Conservation (phyloP, 805 yeast genomes). For the Myxozyma geophila region DNA sequence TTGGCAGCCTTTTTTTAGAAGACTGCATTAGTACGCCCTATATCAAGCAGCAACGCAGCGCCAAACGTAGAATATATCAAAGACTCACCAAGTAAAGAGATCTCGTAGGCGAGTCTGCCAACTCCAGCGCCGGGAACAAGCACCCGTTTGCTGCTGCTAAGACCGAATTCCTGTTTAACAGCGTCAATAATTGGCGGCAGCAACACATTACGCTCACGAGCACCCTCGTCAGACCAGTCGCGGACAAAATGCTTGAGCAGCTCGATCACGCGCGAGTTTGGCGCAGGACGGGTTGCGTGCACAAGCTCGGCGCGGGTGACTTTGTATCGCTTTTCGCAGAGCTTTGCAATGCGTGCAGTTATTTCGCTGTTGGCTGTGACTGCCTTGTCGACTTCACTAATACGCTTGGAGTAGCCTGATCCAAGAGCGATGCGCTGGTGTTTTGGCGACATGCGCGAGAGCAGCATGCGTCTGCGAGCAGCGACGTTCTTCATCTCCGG, state of each 20-base stretch:
- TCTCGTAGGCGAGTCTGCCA: constrained; percentile 74
- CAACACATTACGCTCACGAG: constrained; percentile 58
- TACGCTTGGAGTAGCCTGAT: constrained; percentile 59
- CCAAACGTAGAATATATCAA: no score
- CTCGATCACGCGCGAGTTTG: constrained; percentile 39
- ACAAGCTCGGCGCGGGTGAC: constrained; percentile 54
- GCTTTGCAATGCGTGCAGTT: constrained; percentile 52
- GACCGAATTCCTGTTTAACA: constrained; percentile 46
- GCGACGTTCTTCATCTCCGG: constrained; percentile 23
- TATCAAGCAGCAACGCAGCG: no score
- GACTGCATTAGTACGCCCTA: background rate
- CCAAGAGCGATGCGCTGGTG: constrained; percentile 61
- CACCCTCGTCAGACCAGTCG: constrained; percentile 69
- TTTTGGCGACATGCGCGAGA: constrained; percentile 52
- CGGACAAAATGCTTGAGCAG: constrained; percentile 74
- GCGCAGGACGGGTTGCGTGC: constrained; percentile 43
- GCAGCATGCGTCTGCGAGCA: constrained; percentile 39
- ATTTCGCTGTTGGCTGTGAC: constrained; percentile 56
- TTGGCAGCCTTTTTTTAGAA: constrained; percentile 44
- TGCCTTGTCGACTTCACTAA: constrained; percentile 55
- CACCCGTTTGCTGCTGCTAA: constrained; percentile 46
- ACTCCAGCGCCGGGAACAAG: constrained; percentile 89
- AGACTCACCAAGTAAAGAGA: constrained; percentile 30
- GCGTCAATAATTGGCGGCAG: constrained; percentile 56
- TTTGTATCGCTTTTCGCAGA: constrained; percentile 46